A percentile compares a stretch with the other conserved stretches of the same genome.
phyloP scores from a whole-genome alignment of 2,329 filamentous ascomycete genomes.

The Venturia effusa region DNA sequence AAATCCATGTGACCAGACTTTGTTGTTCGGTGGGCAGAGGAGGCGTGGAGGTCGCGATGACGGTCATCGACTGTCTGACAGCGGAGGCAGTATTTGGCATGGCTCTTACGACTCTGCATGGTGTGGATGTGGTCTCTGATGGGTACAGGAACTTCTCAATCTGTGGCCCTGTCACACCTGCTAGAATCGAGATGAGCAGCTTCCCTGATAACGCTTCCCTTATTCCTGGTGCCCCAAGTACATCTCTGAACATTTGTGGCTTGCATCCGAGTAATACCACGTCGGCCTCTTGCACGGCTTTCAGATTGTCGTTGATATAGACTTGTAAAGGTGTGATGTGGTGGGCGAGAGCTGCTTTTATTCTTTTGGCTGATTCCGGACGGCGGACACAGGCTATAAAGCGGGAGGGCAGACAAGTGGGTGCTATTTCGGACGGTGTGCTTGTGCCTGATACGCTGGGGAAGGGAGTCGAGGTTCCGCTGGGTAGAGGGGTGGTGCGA shows the following conservation, averaged over 20 bases:
- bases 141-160: constrained; percentile 52
- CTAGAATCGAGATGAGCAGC: constrained; percentile 70
- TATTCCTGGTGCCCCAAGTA: constrained; percentile 60
- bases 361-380: constrained; percentile 55
- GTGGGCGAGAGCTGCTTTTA: constrained; percentile 53
- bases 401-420: constrained; percentile 52
- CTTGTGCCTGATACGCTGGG: constrained; percentile 21
- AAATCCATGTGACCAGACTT: constrained; percentile 62
- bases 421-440: constrained; percentile 30
- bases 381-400: constrained; percentile 76
- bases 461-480: constrained; percentile 26
- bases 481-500: constrained; percentile 33
- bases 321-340: constrained; percentile 52
- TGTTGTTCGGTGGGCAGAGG: constrained; percentile 44
- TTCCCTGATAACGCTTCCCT: constrained; percentile 65
- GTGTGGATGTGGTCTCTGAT: constrained; percentile 33
- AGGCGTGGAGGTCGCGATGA: constrained; percentile 55
- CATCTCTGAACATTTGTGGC: constrained; percentile 58
- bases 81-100: constrained; percentile 79
- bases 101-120: constrained; percentile 60
- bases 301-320: constrained; percentile 60
- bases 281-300: constrained; percentile 56
- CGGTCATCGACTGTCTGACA: constrained; percentile 69
- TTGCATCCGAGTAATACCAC: constrained; percentile 73
- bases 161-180: constrained; percentile 61